A percentile compares a stretch with the other conserved stretches of the same genome.
These are phyloP conservation scores for Paspalum vaginatum DNA, from an alignment of 176 grass and related monocot genomes.

Conservation along the genomic window DNA sequence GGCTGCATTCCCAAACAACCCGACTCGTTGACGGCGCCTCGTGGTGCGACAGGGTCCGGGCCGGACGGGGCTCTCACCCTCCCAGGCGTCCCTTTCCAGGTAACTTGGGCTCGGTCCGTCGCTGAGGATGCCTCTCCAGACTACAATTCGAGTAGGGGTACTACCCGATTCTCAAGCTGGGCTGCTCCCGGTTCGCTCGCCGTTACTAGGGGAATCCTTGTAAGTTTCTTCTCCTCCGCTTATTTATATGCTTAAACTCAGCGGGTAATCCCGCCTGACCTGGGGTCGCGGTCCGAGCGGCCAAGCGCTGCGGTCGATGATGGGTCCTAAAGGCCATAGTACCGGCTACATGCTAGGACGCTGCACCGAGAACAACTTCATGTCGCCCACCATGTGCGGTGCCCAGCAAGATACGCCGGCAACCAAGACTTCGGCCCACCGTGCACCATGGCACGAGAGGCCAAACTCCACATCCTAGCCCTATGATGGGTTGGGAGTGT, in stretches of 20 bases:
- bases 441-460: too few relatives aligned
- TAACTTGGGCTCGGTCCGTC: constrained; percentile 53
- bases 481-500: too few relatives aligned
- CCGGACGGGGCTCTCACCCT: constrained; percentile 75
- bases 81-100: constrained; percentile 63
- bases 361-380: too few relatives aligned
- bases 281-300: too few relatives aligned
- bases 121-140: constrained; percentile 59
- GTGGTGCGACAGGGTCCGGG: constrained; percentile 54
- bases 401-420: too few relatives aligned
- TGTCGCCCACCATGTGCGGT: too few relatives aligned
- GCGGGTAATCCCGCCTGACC: too few relatives aligned
- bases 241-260: too few relatives aligned
- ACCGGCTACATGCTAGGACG: too few relatives aligned
- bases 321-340: too few relatives aligned
- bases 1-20: constrained; percentile 65
- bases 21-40: constrained; percentile 53
- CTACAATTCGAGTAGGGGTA: constrained; percentile 31
- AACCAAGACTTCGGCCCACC: background rate
- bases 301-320: too few relatives aligned
- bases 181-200: constrained; percentile 44
- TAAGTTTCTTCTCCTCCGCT: constrained; percentile 41
- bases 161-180: background rate
- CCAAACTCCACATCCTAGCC: too few relatives aligned
- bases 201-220: constrained; percentile 42